Conservation (phyloP, 1,284 basidiomycete species). For the Tilletia walkeri region DNA sequence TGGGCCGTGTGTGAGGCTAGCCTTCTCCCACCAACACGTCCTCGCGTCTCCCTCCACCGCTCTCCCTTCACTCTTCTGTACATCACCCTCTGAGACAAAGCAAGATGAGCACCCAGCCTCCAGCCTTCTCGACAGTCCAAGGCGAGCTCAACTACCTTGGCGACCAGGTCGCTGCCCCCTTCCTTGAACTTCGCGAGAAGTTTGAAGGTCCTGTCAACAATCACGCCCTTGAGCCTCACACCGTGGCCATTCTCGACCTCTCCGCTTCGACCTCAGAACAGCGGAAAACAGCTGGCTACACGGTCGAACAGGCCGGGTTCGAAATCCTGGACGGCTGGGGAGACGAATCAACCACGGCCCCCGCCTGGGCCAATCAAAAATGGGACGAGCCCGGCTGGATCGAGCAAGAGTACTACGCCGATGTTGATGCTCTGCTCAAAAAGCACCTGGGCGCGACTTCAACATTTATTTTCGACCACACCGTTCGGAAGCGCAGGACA, state of each 20-base stretch:
- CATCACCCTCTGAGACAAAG: not conserved
- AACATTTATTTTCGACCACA: slow-evolving; percentile 47
- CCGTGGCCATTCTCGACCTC: slow-evolving; percentile 38
- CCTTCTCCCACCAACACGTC: not conserved
- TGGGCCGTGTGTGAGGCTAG: no score
- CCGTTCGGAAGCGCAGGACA: slow-evolving; percentile 36
- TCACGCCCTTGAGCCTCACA: slow-evolving; percentile 28
- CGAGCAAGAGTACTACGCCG: slow-evolving; percentile 35
- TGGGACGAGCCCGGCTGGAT: slow-evolving; percentile 39
- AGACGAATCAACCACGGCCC: slow-evolving; percentile 22
- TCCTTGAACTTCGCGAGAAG: slow-evolving; percentile 23
- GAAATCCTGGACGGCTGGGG: slow-evolving; percentile 41
- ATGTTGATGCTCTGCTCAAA: slow-evolving; percentile 39
- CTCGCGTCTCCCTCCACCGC: not conserved
- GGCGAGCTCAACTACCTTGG: slow-evolving; percentile 43
- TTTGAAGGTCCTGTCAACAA: slow-evolving; percentile 31
- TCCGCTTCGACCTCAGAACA: slow-evolving; percentile 25
- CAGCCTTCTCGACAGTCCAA: slow-evolving; percentile 21
- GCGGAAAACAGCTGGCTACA: slow-evolving; percentile 30
- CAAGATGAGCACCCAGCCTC: not conserved
- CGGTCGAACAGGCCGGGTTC: slow-evolving; percentile 36
- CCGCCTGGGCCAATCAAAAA: slow-evolving; percentile 31
- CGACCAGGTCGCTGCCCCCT: slow-evolving; percentile 34
- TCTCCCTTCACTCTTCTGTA: no score
- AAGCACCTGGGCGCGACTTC: slow-evolving; percentile 34